Conservation (phyloP, 2,329 filamentous ascomycete genomes). For the Trichoderma atroviride region DNA sequence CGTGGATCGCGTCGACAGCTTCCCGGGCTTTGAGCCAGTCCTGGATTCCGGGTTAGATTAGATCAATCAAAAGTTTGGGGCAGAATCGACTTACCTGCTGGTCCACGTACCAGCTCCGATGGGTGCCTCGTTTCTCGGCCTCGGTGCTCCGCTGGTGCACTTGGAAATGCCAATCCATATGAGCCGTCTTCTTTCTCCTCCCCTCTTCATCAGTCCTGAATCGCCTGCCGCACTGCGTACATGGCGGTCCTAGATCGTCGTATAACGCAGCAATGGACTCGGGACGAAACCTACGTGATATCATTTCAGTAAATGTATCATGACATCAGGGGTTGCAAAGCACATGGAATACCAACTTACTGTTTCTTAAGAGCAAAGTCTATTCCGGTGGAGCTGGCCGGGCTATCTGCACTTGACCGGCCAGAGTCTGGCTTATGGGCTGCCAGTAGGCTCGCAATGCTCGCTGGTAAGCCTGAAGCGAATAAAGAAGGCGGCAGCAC, state of each 20-base stretch:
- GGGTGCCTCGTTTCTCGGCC: slow-evolving; percentile 80
- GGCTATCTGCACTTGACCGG: slow-evolving; percentile 37
- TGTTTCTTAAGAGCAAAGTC: slow-evolving; percentile 69
- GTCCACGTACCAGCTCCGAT: slow-evolving; percentile 93
- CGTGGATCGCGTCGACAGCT: slow-evolving; percentile 67
- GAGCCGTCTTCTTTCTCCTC: slow-evolving; percentile 81
- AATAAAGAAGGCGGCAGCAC: slow-evolving; percentile 35
- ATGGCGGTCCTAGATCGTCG: slow-evolving; percentile 81
- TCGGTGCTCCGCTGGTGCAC: slow-evolving; percentile 89
- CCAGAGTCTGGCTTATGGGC: slow-evolving; percentile 35
- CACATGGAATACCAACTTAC: slow-evolving; percentile 51
- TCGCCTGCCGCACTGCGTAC: slow-evolving; percentile 86
- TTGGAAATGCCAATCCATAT: slow-evolving; percentile 98
- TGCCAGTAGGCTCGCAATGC: slow-evolving; percentile 43
- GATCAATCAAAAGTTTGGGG: neutral
- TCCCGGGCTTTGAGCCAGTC: slow-evolving; percentile 92
- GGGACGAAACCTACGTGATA: slow-evolving; percentile 63
- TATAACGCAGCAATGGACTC: slow-evolving; percentile 75
- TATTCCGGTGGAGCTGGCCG: slow-evolving; percentile 62
- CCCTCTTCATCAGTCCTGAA: slow-evolving; percentile 79
- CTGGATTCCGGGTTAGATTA: slow-evolving; percentile 43
- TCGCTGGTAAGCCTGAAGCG: slow-evolving; percentile 39
- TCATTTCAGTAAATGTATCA: slow-evolving; percentile 27
- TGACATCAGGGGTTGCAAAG: neutral
- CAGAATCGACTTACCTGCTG: slow-evolving; percentile 65